Evolutionary conservation across 306 rosid species (phyloP), one percentile per base, ranked within the genome.

Genomic region (Cucurbita ficifolia): DNA sequence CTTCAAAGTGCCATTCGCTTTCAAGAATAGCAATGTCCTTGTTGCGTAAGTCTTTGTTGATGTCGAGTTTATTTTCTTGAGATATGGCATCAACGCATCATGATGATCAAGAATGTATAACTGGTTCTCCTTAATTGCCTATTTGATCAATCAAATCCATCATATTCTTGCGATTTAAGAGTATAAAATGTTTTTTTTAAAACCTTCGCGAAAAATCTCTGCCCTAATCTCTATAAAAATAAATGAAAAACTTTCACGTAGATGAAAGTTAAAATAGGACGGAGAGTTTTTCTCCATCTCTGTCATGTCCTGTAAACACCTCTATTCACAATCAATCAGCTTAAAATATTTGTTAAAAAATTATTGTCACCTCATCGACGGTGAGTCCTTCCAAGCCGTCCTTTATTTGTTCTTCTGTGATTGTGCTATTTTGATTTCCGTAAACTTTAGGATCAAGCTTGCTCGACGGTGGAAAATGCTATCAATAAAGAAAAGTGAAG

Each of bases 401-500:
- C 54, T 84, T 84, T 53, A 87, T 82, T 79, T 84, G 86, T 59
- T 85, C 82, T 77, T 82, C 80, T 19, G 81, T 77, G 42, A 88
- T 84, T 56, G 77, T 77, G 65, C 98, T 93, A 1, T 86, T 79
- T 68, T 90, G 98, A 76, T 90, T 82, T 0, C 97, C 98, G 38
- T 86, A 86, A 53, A 52, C 54, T 21, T 78, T 64, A 39, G 39
- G 78, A 42, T 90, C 92, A 18, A 90, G 86, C 73, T 87, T 88
- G 82, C 90, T 88, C 56, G 72, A 22, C 5, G 96, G 96, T 16
- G 98, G 97, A 40, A 93, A 90, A 68, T 87, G 84, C 97, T 93
- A 84, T 60, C 50, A 62, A 17, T 14, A 17, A 29, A 5, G 13
- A 17, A 38, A 3, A 58, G 10, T 46, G 4, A 76, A n/a, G 10